A percentile compares a stretch with the other conserved stretches of the same genome.
Evolutionary conservation across 208 protist species (phyloP).

Genomic region (Leptomonas seymouri): DNA sequence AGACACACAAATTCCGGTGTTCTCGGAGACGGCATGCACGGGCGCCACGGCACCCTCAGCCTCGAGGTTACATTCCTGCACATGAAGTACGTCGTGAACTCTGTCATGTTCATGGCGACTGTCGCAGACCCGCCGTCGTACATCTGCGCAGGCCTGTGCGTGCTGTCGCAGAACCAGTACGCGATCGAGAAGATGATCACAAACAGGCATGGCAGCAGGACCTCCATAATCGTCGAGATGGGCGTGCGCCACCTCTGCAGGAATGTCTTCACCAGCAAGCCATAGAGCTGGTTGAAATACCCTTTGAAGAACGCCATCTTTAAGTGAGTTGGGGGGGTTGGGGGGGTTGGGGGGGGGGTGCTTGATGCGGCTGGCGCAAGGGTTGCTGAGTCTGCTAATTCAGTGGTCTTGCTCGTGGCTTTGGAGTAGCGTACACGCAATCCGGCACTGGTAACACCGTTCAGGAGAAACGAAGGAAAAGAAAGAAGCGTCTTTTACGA

Average conservation of each 20-base stretch:
- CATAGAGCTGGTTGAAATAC: slow-evolving; percentile 64
- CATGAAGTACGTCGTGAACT: slow-evolving; percentile 24
- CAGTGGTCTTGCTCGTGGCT: neutral
- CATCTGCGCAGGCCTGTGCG: slow-evolving; percentile 21
- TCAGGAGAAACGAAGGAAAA: neutral
- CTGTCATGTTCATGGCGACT: slow-evolving; percentile 25
- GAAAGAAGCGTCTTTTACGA: slow-evolving; percentile 8
- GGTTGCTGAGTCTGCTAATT: neutral
- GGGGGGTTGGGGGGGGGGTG: neutral
- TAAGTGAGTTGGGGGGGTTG: neutral
- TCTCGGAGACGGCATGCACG: slow-evolving; percentile 20
- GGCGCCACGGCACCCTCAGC: slow-evolving; percentile 22
- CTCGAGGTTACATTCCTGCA: slow-evolving; percentile 24
- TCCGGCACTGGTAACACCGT: neutral
- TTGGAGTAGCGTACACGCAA: neutral
- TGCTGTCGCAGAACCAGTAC: slow-evolving; percentile 54
- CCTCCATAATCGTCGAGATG: slow-evolving; percentile 51
- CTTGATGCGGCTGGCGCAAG: neutral
- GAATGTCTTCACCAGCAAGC: slow-evolving; percentile 71
- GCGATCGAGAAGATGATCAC: slow-evolving; percentile 52
- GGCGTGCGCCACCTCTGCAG: slow-evolving; percentile 61
- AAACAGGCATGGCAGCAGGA: slow-evolving; percentile 74
- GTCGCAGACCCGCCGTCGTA: slow-evolving; percentile 29
- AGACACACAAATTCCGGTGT: slow-evolving; percentile 30
- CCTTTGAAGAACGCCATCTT: slow-evolving; percentile 25